These are phyloP conservation scores for Agaricus sinodeliciosus DNA, from an alignment of 768 basidiomycete genomes.

Conservation along the genomic window DNA sequence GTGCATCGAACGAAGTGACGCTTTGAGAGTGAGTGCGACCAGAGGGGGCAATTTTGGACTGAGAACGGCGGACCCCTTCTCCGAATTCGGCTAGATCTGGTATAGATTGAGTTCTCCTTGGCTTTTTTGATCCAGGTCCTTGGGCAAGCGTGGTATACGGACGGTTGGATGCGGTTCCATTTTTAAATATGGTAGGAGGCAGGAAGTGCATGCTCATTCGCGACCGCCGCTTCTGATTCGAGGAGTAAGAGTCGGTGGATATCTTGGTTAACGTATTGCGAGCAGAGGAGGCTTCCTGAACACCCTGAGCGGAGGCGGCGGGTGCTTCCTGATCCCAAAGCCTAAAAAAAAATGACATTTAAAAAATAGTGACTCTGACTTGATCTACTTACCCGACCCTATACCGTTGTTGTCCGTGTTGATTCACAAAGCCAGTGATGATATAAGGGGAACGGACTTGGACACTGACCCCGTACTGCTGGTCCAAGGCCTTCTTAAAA, in stretches of 20 bases:
- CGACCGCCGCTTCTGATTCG: slow-evolving; percentile 47
- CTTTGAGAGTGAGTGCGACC: slow-evolving; percentile 74
- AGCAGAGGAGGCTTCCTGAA: slow-evolving; percentile 44
- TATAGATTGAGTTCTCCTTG: slow-evolving; percentile 72
- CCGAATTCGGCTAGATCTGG: slow-evolving; percentile 41
- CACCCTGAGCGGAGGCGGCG: slow-evolving; percentile 43
- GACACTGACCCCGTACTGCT: slow-evolving; percentile 56
- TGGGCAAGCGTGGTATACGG: slow-evolving; percentile 21
- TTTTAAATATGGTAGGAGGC: slow-evolving; percentile 47
- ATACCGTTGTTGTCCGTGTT: slow-evolving; percentile 72
- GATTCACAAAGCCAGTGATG: slow-evolving; percentile 77
- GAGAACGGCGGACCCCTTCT: slow-evolving; percentile 11
- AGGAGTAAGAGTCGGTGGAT: slow-evolving; percentile 31
- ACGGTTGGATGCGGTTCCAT: slow-evolving; percentile 22
- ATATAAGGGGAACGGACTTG: slow-evolving; percentile 71
- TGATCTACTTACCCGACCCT: slow-evolving; percentile 60
- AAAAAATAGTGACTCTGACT: not conserved
- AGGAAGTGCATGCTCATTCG: slow-evolving; percentile 62
- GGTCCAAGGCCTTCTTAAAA: slow-evolving; percentile 72
- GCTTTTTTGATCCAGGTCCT: slow-evolving; percentile 38
- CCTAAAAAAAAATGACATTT: slow-evolving; percentile 23
- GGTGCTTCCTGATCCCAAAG: slow-evolving; percentile 59
- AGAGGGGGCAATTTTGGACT: slow-evolving; percentile 20
- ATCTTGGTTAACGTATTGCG: slow-evolving; percentile 27
- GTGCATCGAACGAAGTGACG: slow-evolving; percentile 65